phyloP scores from a whole-genome alignment of 371 early-diverging fungal species.

The Saksenaea oblongispora region DNA sequence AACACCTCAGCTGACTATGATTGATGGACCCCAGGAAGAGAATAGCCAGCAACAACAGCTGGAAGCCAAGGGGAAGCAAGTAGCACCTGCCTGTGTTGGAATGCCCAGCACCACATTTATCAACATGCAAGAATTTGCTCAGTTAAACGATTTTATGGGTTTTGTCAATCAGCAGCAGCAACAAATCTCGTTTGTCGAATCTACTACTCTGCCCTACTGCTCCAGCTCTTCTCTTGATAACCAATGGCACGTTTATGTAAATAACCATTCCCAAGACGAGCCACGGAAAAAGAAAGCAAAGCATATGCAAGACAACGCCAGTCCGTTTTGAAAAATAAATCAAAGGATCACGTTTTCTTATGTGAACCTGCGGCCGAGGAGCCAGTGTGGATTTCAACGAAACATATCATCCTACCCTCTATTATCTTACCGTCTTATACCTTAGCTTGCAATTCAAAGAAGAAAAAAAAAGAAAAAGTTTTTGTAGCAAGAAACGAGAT shows the following conservation, averaged over 20 bases:
- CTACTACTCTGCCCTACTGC: neutral
- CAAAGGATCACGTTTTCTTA: neutral
- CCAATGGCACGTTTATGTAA: conserved; percentile 3
- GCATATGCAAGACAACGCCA: neutral
- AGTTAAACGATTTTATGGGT: conserved; percentile 2
- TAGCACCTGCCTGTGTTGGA: neutral
- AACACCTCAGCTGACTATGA: neutral
- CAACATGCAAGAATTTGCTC: conserved; percentile 4
- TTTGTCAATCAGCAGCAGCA: conserved; percentile 2
- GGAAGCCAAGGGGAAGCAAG: neutral
- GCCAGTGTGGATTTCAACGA: no score
- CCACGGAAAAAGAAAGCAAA: neutral
- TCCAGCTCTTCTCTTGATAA: neutral
- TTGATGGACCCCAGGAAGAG: neutral
- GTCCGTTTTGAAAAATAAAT: neutral
- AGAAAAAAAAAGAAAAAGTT: no score
- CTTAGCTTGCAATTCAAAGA: no score
- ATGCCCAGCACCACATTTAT: neutral
- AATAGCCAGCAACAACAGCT: neutral
- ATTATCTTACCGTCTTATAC: no score
- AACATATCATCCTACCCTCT: no score
- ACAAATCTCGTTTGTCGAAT: neutral
- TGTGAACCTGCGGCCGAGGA: neutral
- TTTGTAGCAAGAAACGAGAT: no score
- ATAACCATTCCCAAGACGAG: conserved; percentile 2